Evolutionary conservation across 2,329 filamentous ascomycete species (phyloP).

Genomic region (Rutstroemia sp.): DNA sequence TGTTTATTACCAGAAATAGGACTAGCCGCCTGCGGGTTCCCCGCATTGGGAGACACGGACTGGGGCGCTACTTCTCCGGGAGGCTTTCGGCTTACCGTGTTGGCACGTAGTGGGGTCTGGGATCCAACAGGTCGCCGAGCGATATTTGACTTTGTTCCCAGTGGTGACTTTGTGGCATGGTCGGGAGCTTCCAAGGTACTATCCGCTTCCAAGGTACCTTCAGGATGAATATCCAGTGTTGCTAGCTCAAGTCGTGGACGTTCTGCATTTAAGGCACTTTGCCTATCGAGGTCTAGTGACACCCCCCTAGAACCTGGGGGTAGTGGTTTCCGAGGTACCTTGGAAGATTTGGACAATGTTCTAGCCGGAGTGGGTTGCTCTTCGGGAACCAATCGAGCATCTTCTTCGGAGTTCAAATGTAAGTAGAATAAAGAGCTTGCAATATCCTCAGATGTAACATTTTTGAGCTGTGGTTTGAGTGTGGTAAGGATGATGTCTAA

Average conservation of each 20-base stretch:
- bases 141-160: conserved; percentile 14
- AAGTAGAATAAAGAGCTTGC: conserved; percentile 85
- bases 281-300: conserved; percentile 18
- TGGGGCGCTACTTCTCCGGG: conserved; percentile 12
- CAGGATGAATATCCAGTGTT: conserved; percentile 2
- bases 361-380: conserved; percentile 10
- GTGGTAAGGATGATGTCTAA: conserved; percentile 56
- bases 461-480: conserved; percentile 80
- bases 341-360: conserved; percentile 17
- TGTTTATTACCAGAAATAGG: not conserved
- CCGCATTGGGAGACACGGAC: not conserved
- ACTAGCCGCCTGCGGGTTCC: not conserved
- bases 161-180: not conserved
- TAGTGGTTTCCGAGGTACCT: conserved; percentile 27
- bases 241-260: not conserved
- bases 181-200: not conserved
- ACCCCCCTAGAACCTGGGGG: conserved; percentile 19
- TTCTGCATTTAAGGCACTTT: not conserved
- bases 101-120: conserved; percentile 5
- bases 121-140: conserved; percentile 16
- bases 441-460: conserved; percentile 82
- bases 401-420: conserved; percentile 63
- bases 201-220: not conserved
- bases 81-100: conserved; percentile 13
- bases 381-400: conserved; percentile 36